Conservation (phyloP, 208 protist species). For the Trichomonas vaginalis region DNA sequence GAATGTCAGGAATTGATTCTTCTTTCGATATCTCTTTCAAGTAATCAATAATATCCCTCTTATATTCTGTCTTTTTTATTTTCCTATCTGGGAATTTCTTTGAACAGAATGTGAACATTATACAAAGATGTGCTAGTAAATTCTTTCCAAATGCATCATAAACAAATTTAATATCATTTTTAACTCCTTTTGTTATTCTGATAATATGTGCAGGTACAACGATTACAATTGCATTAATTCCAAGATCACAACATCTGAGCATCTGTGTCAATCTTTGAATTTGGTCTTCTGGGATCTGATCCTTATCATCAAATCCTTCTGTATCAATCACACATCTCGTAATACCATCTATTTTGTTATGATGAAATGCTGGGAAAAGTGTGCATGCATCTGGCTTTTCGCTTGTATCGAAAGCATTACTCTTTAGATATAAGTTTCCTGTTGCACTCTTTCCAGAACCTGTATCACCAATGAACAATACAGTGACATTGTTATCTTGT, state of each 20-base stretch:
- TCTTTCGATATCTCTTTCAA: neutral
- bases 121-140: neutral
- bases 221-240: neutral
- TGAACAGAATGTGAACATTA: too few relatives aligned
- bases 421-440: neutral
- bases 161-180: neutral
- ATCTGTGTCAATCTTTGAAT: neutral
- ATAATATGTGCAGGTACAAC: neutral
- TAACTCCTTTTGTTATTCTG: neutral
- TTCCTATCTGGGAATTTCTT: too few relatives aligned
- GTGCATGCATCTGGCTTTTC: neutral
- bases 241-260: neutral
- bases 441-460: neutral
- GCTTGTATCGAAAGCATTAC: neutral
- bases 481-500: too few relatives aligned
- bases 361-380: too few relatives aligned
- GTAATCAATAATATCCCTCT: neutral
- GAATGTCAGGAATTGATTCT: neutral
- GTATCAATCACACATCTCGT: neutral
- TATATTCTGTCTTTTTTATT: neutral
- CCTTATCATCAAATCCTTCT: neutral
- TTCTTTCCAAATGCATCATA: neutral
- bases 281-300: neutral
- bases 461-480: neutral
- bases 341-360: neutral